Base-by-base conservation (phyloP, 2,329 filamentous ascomycete genomes). In the Seiridium cupressi region DNA sequence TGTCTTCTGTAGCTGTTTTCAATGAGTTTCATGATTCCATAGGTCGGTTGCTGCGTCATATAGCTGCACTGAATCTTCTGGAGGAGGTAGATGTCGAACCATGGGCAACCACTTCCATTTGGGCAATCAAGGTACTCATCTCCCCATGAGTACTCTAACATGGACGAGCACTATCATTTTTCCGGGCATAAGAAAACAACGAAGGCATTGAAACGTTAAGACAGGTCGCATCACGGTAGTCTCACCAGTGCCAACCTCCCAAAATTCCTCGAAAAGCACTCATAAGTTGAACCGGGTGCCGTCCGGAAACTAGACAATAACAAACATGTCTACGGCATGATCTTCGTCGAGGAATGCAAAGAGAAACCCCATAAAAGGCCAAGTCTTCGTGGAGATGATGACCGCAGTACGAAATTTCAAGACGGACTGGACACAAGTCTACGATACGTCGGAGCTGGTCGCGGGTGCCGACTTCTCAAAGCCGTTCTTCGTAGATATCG, bases 401-500 rank as follows among this genome's bases (percentile, higher is more conserved):
- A 62, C 13, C 3, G 59, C 55, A 42, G 65, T 64, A 62, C 55
- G 61, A 1, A 62, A 58, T 40, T 61, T 64, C 8, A 68, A 68
- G 47, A 56, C 64, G 44, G 59, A 61, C 18, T 72, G 70, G 69
- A 63, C 68, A 1, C 53, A 68, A 5, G 66, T 68, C 48, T 71
- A 67, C 51, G 66, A 70, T 55, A 70, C 68, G 2, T 51, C 31
- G 2, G 44, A 62, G 3, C 60, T 71, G 3, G n/a, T 72, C 3
- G 58, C 68, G 0, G 67, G 69, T 0, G 67, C 67, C 1, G 61
- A 68, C 4, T 69, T 71, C 3, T 68, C 68, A 0, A 66, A 69
- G 2, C 70, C 77, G 5, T 57, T 79, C 3, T 49, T 68, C 10
- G 75, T 79, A 10, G 77, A 79, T 40, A 65, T 79, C 2, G 77